Evolutionary conservation across 345 rosid species (phyloP).

Genomic region (Euphorbia lathyris): DNA sequence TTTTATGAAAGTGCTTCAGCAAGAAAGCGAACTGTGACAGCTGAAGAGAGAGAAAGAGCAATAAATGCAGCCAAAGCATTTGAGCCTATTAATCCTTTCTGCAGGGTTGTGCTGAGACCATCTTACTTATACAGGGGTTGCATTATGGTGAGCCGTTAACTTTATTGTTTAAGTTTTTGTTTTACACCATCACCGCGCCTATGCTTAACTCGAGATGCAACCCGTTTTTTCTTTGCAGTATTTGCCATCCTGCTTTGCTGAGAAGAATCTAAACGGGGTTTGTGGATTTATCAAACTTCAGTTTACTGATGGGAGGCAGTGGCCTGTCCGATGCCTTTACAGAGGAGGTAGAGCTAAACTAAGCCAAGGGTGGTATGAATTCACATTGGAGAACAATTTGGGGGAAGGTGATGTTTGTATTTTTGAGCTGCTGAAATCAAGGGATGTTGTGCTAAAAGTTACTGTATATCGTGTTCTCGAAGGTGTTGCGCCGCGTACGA

Average conservation of each 20-base stretch:
- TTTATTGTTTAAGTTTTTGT: not conserved
- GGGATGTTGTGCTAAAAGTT: conserved; percentile 80
- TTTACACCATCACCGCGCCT: not conserved
- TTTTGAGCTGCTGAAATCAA: conserved; percentile 63
- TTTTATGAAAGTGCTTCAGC: conserved; percentile 80
- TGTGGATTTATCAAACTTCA: conserved; percentile 81
- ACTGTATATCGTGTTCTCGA: conserved; percentile 62
- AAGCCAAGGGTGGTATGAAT: conserved; percentile 93
- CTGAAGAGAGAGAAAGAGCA: conserved; percentile 74
- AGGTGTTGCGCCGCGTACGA: conserved; percentile 15
- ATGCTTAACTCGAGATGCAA: not conserved
- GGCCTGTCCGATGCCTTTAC: conserved; percentile 89
- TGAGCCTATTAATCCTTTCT: conserved; percentile 75
- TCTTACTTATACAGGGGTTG: conserved; percentile 78
- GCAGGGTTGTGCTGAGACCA: conserved; percentile 81
- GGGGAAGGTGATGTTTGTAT: conserved; percentile 92
- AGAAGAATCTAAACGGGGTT: conserved; percentile 72
- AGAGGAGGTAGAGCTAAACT: conserved; percentile 83
- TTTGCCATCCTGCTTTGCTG: conserved; percentile 83
- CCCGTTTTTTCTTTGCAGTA: conserved; percentile 43
- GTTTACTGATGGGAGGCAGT: conserved; percentile 66
- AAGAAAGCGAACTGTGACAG: conserved; percentile 70
- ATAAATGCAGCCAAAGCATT: conserved; percentile 75
- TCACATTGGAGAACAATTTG: conserved; percentile 68
- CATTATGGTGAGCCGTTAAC: conserved; percentile 59